A percentile compares a stretch with the other conserved stretches of the same genome.
Evolutionary conservation across 768 basidiomycete species (phyloP).

Genomic region (Terana coerulea): DNA sequence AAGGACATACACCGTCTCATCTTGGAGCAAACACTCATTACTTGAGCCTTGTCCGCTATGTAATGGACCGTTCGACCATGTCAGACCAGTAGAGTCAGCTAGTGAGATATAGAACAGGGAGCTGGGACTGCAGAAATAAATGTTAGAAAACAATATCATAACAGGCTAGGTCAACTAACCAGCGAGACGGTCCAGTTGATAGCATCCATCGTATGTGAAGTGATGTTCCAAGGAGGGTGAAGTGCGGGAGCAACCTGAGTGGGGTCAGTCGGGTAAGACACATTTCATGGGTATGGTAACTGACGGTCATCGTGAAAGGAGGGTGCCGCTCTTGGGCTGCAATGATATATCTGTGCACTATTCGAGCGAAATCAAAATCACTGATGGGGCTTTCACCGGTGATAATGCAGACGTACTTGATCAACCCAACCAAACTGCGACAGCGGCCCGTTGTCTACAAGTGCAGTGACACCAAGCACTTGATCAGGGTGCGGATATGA

Average conservation of each 20-base stretch:
- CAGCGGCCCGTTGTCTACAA: slow-evolving; percentile 44
- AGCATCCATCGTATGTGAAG: slow-evolving; percentile 34
- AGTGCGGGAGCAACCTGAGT: slow-evolving; percentile 53
- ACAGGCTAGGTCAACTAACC: slow-evolving; percentile 26
- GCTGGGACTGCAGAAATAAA: slow-evolving; percentile 39
- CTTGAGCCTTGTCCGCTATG: slow-evolving; percentile 48
- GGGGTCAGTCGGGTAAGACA: slow-evolving; percentile 33
- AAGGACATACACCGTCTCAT: background rate
- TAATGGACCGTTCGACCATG: slow-evolving; percentile 56
- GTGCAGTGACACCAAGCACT: slow-evolving; percentile 42
- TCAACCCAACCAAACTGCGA: slow-evolving; percentile 59
- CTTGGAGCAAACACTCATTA: slow-evolving; percentile 38
- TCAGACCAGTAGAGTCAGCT: slow-evolving; percentile 44
- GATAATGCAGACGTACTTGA: slow-evolving; percentile 37
- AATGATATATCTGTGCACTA: slow-evolving; percentile 59
- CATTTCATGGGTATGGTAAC: slow-evolving; percentile 43
- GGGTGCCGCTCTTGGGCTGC: slow-evolving; percentile 54
- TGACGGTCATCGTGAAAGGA: slow-evolving; percentile 54
- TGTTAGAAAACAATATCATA: background rate
- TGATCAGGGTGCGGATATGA: slow-evolving; percentile 34
- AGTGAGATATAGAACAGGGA: slow-evolving; percentile 55
- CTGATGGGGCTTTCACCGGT: too few relatives aligned
- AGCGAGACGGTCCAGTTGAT: slow-evolving; percentile 58
- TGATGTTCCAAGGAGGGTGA: slow-evolving; percentile 59
- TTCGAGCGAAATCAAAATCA: slow-evolving; percentile 17